A percentile compares a stretch with the other conserved stretches of the same genome.
Evolutionary conservation across 371 early-diverging fungal genomes (phyloP).

Genomic region (Rhizopus stolonifer): DNA sequence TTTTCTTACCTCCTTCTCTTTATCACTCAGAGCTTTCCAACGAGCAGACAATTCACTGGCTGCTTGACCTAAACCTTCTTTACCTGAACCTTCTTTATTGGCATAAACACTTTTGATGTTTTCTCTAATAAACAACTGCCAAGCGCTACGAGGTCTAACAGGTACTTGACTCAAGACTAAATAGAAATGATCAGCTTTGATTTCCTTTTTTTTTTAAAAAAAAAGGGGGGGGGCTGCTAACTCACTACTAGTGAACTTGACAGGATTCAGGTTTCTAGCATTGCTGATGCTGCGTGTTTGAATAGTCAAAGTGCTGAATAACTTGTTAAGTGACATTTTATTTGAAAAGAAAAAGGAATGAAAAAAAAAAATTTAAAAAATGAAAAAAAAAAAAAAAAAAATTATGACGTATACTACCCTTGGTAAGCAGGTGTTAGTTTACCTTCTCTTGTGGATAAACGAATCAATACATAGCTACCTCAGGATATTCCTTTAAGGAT

Average conservation of each 20-base stretch:
- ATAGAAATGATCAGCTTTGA: not conserved
- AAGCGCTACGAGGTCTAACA: slow-evolving; percentile 46
- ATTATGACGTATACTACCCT: too few species aligned
- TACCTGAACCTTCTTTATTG: slow-evolving; percentile 25
- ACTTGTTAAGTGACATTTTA: slow-evolving; percentile 16
- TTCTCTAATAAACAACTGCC: slow-evolving; percentile 50
- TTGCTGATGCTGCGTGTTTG: slow-evolving; percentile 22
- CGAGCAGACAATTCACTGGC: slow-evolving; percentile 17
- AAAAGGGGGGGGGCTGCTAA: too few species aligned
- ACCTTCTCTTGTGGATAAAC: too few species aligned
- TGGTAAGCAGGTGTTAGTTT: too few species aligned
- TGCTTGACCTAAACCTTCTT: slow-evolving; percentile 30
- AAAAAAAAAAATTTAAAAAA: not conserved
- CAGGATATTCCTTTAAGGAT: too few species aligned
- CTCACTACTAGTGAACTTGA: slow-evolving; percentile 42
- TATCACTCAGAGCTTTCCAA: slow-evolving; percentile 31
- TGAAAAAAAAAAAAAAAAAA: too few species aligned
- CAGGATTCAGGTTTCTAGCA: slow-evolving; percentile 25
- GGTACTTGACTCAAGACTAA: slow-evolving; percentile 46
- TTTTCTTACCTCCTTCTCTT: slow-evolving; percentile 35
- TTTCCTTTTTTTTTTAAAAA: not conserved
- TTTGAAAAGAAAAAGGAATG: not conserved
- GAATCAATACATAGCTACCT: too few species aligned
- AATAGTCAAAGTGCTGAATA: slow-evolving; percentile 9
- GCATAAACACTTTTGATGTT: slow-evolving; percentile 32